Evolutionary conservation across 2,329 filamentous ascomycete genomes (phyloP).

Genomic region (Coniella vitis): DNA sequence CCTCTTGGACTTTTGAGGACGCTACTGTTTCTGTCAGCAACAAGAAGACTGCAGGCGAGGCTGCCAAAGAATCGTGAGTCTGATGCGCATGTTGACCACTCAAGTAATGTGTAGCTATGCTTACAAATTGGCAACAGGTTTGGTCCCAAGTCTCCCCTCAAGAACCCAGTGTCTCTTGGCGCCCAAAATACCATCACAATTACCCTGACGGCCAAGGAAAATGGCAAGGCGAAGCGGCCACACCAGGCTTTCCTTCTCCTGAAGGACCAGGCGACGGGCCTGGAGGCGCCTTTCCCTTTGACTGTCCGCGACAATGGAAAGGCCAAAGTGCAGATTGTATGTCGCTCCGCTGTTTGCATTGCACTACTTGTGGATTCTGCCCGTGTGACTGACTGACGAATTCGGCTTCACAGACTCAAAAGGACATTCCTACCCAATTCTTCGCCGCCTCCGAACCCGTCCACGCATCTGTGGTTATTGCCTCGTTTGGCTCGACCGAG

Average conservation of each 20-base stretch:
- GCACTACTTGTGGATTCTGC: too few relatives aligned
- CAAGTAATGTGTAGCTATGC: conserved; percentile 12
- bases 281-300: conserved; percentile 84
- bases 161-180: conserved; percentile 58
- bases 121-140: conserved; percentile 41
- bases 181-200: conserved; percentile 72
- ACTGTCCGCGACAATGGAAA: conserved; percentile 83
- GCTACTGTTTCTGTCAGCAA: conserved; percentile 58
- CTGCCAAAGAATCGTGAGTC: conserved; percentile 60
- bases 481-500: conserved; percentile 70
- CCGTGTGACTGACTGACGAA: conserved; percentile 23
- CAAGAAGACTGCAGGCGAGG: conserved; percentile 53
- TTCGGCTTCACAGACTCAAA: conserved; percentile 57
- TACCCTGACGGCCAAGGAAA: conserved; percentile 72
- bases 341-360: conserved; percentile 26
- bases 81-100: conserved; percentile 4
- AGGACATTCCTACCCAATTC: conserved; percentile 82
- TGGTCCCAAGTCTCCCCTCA: conserved; percentile 50
- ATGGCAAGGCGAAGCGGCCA: conserved; percentile 70
- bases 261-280: conserved; percentile 63
- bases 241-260: conserved; percentile 92
- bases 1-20: conserved; percentile 69
- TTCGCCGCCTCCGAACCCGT: conserved; percentile 61
- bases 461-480: conserved; percentile 75
- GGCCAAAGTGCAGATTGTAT: conserved; percentile 75